Evolutionary conservation across 495 filamentous ascomycete genomes (phyloP).

Genomic region (Xylaria intraflava): DNA sequence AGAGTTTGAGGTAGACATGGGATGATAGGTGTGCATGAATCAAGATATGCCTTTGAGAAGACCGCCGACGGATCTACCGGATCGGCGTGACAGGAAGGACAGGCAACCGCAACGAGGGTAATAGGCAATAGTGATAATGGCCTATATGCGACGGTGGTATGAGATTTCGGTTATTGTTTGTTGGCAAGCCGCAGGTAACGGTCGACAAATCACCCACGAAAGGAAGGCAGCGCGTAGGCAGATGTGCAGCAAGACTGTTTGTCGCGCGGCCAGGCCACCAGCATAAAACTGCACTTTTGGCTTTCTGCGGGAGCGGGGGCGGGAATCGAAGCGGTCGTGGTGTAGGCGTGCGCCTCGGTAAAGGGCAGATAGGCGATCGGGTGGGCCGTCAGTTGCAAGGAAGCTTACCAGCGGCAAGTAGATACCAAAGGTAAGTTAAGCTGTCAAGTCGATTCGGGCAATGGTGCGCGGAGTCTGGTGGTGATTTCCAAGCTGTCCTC

Average conservation of each 20-base stretch:
- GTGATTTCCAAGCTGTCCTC: slow-evolving; percentile 23
- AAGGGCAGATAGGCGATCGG: not conserved
- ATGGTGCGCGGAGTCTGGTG: slow-evolving; percentile 1
- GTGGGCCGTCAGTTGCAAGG: not conserved
- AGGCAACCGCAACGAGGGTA: not conserved
- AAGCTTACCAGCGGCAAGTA: not conserved
- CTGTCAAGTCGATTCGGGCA: slow-evolving; percentile 6
- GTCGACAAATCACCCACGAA: not conserved
- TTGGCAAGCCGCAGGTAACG: not conserved
- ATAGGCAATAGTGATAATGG: not conserved
- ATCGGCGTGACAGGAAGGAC: not conserved
- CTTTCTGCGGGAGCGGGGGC: slow-evolving; percentile 4
- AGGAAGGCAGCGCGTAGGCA: not conserved
- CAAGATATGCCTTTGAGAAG: slow-evolving; percentile 1
- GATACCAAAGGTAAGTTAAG: not conserved
- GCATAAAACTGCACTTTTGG: not conserved
- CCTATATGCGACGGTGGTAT: not conserved
- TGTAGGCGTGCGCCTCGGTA: slow-evolving; percentile 14
- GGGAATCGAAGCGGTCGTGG: slow-evolving; percentile 11
- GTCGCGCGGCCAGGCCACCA: slow-evolving; percentile 2
- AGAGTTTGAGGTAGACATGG: slow-evolving; percentile 46
- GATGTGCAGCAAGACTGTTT: slow-evolving; percentile 4
- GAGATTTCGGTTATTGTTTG: not conserved
- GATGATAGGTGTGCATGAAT: slow-evolving; percentile 29
- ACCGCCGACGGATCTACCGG: not conserved